Conservation (phyloP, 306 rosid species). For the Pterocarpus macrocarpus region DNA sequence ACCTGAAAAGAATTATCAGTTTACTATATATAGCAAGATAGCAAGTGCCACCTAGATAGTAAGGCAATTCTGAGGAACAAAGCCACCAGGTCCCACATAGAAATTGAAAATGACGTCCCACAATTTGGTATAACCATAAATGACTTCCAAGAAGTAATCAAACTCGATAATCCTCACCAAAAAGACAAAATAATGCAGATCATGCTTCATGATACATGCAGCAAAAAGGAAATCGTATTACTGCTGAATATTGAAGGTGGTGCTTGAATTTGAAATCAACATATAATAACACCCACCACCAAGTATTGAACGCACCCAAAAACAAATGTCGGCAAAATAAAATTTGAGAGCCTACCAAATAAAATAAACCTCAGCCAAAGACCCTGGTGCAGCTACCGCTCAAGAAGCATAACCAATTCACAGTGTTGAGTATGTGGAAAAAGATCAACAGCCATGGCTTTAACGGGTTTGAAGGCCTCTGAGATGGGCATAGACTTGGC, state of each 20-base stretch:
- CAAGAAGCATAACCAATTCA: conserved; percentile 95
- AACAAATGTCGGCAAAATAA: conserved; percentile 15
- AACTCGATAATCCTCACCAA: background rate
- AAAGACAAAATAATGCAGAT: conserved; percentile 9
- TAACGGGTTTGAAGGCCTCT: conserved; percentile 84
- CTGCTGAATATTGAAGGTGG: conserved; percentile 18
- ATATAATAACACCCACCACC: conserved; percentile 26
- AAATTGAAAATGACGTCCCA: background rate
- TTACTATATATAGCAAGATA: too few species aligned
- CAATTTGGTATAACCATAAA: background rate
- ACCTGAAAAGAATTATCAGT: too few species aligned
- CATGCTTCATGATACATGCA: conserved; percentile 30
- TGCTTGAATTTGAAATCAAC: conserved; percentile 25
- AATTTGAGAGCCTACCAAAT: conserved; percentile 38
- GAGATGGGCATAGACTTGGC: conserved; percentile 94
- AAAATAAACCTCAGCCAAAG: conserved; percentile 19
- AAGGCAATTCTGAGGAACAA: background rate
- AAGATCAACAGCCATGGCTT: conserved; percentile 96
- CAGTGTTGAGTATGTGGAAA: conserved; percentile 93
- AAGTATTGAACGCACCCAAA: conserved; percentile 3
- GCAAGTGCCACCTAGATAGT: too few species aligned
- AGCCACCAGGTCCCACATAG: background rate
- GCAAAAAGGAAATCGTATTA: conserved; percentile 4
- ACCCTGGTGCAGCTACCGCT: conserved; percentile 61
- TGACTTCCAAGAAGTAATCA: conserved; percentile 8